Conservation (phyloP, 495 filamentous ascomycete genomes). For the Neurospora tetraspora region DNA sequence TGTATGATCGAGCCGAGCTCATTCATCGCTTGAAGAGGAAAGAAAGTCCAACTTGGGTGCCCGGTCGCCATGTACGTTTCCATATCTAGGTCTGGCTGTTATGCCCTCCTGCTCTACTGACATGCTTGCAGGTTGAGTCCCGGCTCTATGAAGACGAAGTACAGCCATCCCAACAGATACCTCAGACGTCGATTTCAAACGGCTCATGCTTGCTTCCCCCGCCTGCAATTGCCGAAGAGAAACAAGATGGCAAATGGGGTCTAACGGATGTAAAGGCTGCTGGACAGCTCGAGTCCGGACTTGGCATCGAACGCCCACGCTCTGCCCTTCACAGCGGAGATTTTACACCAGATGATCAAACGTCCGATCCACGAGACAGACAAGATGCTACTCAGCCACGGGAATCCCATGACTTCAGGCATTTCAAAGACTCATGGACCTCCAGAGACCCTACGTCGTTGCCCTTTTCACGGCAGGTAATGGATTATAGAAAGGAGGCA, state of each 20-base stretch:
- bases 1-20: conserved; percentile 59
- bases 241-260: conserved; percentile 9
- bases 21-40: conserved; percentile 78
- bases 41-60: conserved; percentile 67
- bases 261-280: conserved; percentile 16
- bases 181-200: conserved; percentile 25
- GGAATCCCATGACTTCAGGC: conserved; percentile 1
- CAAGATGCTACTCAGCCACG: background rate
- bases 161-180: conserved; percentile 22
- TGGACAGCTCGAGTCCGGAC: conserved; percentile 25
- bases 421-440: conserved; percentile 22
- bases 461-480: conserved; percentile 20
- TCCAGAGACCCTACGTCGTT: conserved; percentile 31
- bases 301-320: conserved; percentile 69
- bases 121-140: conserved; percentile 26
- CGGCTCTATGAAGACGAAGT: conserved; percentile 22
- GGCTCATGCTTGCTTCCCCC: conserved; percentile 29
- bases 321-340: conserved; percentile 87
- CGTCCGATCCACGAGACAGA: background rate
- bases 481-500: conserved; percentile 15
- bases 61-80: conserved; percentile 51
- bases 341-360: conserved; percentile 55
- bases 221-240: conserved; percentile 33
- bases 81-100: background rate
- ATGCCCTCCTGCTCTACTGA: background rate